Evolutionary conservation across 148 eudicot genomes (phyloP), one percentile per base, ranked within the genome.

Genomic region (Rhododendron ovatum): DNA sequence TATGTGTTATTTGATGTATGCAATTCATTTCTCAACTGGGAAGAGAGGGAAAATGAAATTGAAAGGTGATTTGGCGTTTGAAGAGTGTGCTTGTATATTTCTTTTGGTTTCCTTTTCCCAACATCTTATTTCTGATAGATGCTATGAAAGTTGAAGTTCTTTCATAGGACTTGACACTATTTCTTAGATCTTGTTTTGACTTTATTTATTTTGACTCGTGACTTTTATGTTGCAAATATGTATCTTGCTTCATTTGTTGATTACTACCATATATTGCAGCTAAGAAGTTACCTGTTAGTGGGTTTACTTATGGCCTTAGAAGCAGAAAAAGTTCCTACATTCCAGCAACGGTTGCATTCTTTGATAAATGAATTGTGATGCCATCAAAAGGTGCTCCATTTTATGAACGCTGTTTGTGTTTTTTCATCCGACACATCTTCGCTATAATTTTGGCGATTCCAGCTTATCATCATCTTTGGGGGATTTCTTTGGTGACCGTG

Each of bases 271-370:
- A 18, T 55, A 55, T 83, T 94, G 91, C 98, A 97, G 98, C 89
- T 98, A 3, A 95, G 86, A 87, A 88, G 89, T 81, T 93, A 95
- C 85, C 91, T 87, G 91, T 50, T 91, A 71, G 92, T 83, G 91
- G 98, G 99, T 85, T 86, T 97, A 87, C 96, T 94, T 78, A 95
- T 97, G 98, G 93, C 93, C 65, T 86, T 97, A 45, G 92, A 95
- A 88, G 95, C 96, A 41, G 91, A 89, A 15, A 93, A 94, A 89
- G 77, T 89, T 43, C 81, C 91, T 24, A 85, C 65, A 35, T 94
- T 95, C 87, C 89, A 93, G 30, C 73, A 92, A 78, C 91, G 91
- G 89, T 85, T 95, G 91, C 94, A 82, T 26, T 89, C 93, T 69
- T 90, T 94, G 81, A 92, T 98, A 74, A 92, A 89, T 41, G 97